Conservation (phyloP, 805 yeast genomes). For the Candida koratica region DNA sequence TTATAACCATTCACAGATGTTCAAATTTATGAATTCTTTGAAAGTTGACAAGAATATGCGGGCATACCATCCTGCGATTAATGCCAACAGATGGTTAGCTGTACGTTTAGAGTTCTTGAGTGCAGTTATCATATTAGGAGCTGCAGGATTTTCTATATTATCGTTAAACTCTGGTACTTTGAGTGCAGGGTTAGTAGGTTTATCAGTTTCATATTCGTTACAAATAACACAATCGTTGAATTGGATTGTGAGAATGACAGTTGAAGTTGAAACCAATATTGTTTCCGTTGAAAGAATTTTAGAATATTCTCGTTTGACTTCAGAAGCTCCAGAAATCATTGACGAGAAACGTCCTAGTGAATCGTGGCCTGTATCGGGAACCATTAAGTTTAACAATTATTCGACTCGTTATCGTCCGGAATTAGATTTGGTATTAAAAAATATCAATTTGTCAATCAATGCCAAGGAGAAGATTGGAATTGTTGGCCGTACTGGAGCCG, state of each 20-base stretch:
- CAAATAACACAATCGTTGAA: conserved; percentile 90
- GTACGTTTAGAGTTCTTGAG: conserved; percentile 91
- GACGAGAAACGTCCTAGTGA: conserved; percentile 58
- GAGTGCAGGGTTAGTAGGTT: conserved; percentile 90
- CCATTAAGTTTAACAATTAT: conserved; percentile 33
- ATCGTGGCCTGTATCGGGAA: conserved; percentile 39
- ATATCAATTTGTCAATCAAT: conserved; percentile 36
- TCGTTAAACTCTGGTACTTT: conserved; percentile 65
- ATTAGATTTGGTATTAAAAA: conserved; percentile 40
- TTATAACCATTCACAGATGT: conserved; percentile 61
- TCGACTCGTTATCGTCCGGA: conserved; percentile 44
- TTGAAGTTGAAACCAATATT: conserved; percentile 95
- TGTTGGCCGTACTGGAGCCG: conserved; percentile 97
- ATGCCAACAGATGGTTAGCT: conserved; percentile 97
- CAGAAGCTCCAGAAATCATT: conserved; percentile 81
- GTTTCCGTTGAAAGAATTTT: conserved; percentile 93
- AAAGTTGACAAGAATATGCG: conserved; percentile 83
- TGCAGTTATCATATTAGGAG: conserved; percentile 77
- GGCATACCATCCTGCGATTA: conserved; percentile 88
- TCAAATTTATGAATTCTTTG: conserved; percentile 57
- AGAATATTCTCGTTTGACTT: conserved; percentile 72
- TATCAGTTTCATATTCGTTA: conserved; percentile 87
- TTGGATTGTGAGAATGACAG: conserved; percentile 99
- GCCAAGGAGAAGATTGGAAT: conserved; percentile 87
- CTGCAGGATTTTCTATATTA: conserved; percentile 77